Evolutionary conservation across 139 green algal genomes (phyloP).

Genomic region (Chlamydomonas sphaeroides): DNA sequence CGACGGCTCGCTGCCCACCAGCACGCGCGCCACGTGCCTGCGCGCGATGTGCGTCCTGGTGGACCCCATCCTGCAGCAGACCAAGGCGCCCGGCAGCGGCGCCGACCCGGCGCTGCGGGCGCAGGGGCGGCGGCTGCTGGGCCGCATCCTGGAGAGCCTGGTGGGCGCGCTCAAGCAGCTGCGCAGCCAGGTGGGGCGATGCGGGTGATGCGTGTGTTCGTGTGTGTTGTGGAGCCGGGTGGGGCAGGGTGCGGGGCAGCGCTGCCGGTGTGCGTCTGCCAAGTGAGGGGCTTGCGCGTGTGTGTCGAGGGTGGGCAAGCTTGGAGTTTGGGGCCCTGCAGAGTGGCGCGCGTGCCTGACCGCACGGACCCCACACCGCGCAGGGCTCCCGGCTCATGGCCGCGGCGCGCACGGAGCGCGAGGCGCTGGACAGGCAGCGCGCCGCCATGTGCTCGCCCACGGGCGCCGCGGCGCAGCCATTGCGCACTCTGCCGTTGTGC

Average conservation of each 20-base stretch:
- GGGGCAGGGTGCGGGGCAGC: not conserved
- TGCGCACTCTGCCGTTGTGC: no score
- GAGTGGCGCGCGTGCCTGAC: no score
- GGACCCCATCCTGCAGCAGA: conserved; percentile 40
- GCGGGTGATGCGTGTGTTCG: not conserved
- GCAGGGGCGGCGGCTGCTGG: conserved; percentile 68
- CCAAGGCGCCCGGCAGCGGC: conserved; percentile 11
- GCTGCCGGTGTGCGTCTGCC: no score
- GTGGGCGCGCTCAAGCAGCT: conserved; percentile 80
- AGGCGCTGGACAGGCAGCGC: conserved; percentile 32
- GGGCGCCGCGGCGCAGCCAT: not conserved
- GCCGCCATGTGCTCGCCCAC: conserved; percentile 18
- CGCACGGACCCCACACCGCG: no score
- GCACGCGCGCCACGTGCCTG: conserved; percentile 33
- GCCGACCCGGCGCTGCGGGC: conserved; percentile 30
- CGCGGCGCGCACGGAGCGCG: conserved; percentile 41
- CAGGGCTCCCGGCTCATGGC: conserved; percentile 21
- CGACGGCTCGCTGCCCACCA: conserved; percentile 8
- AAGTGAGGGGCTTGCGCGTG: no score
- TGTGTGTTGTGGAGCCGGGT: not conserved
- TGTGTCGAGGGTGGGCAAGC: no score
- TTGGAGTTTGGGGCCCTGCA: no score
- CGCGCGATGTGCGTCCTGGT: conserved; percentile 24
- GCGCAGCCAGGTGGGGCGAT: conserved; percentile 27
- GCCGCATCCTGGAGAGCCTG: conserved; percentile 85